Evolutionary conservation across 1,284 basidiomycete genomes (phyloP).

Genomic region (Golubevia sp.): DNA sequence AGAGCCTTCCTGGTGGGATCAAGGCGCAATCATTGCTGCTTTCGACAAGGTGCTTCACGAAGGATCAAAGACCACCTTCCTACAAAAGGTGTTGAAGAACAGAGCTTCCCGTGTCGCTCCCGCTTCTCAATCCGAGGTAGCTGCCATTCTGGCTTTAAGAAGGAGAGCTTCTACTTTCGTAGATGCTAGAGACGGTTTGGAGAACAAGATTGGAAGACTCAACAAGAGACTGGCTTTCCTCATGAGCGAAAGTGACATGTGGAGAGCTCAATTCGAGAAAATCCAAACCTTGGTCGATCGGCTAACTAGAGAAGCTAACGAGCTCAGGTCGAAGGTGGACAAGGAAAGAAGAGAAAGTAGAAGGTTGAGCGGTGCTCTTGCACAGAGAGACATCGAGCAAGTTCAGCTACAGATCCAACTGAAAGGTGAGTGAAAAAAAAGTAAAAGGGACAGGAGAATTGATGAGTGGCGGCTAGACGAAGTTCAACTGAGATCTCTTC

Average conservation of each 20-base stretch:
- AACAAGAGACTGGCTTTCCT: slow-evolving; percentile 79
- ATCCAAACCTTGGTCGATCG: slow-evolving; percentile 91
- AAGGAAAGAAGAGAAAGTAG: slow-evolving; percentile 85
- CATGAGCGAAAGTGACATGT: slow-evolving; percentile 85
- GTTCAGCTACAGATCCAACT: slow-evolving; percentile 43
- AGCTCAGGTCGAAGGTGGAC: slow-evolving; percentile 78
- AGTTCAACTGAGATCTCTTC: background rate
- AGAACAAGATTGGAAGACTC: slow-evolving; percentile 54
- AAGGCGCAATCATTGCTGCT: slow-evolving; percentile 29
- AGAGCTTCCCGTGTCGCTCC: slow-evolving; percentile 17
- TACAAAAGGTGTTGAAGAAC: slow-evolving; percentile 37
- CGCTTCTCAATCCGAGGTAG: slow-evolving; percentile 37
- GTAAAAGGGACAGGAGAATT: background rate
- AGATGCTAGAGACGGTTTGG: slow-evolving; percentile 68
- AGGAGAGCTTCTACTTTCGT: slow-evolving; percentile 88
- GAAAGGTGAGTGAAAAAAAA: slow-evolving; percentile 4
- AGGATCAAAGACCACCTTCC: slow-evolving; percentile 30
- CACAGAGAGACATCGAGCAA: slow-evolving; percentile 33
- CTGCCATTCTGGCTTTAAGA: slow-evolving; percentile 40
- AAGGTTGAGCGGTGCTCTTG: slow-evolving; percentile 69
- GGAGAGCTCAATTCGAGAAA: slow-evolving; percentile 87
- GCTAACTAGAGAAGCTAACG: slow-evolving; percentile 78
- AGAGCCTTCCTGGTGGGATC: slow-evolving; percentile 46
- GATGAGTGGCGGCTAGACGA: background rate
- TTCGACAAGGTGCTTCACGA: slow-evolving; percentile 50